These are phyloP conservation scores for Diplodia seriata DNA, from an alignment of 2,329 filamentous ascomycete species.

Conservation along the genomic window DNA sequence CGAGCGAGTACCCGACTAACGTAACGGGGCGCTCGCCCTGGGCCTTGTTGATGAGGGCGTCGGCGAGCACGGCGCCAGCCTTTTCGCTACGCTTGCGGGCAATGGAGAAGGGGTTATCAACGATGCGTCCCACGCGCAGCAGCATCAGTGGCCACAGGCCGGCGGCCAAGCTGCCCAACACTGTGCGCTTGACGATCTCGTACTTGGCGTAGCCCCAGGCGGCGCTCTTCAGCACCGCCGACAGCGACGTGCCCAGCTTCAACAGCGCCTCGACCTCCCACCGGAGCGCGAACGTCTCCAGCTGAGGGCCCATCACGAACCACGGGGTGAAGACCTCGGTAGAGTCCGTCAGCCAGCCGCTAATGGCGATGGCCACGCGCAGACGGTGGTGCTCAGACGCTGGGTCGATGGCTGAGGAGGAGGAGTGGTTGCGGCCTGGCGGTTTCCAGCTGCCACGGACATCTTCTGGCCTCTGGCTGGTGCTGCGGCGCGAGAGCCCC, in stretches of 20 bases:
- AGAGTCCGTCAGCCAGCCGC: slow-evolving; percentile 78
- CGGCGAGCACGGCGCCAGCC: slow-evolving; percentile 78
- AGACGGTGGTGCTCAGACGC: slow-evolving; percentile 49
- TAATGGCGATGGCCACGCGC: slow-evolving; percentile 81
- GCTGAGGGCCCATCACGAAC: slow-evolving; percentile 73
- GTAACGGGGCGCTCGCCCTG: slow-evolving; percentile 84
- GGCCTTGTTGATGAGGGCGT: slow-evolving; percentile 80
- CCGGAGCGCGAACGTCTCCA: slow-evolving; percentile 81
- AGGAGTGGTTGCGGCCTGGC: not conserved
- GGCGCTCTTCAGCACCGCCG: slow-evolving; percentile 76
- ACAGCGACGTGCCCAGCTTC: slow-evolving; percentile 79
- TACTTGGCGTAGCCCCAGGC: slow-evolving; percentile 80
- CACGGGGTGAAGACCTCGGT: slow-evolving; percentile 79
- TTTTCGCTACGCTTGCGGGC: slow-evolving; percentile 80
- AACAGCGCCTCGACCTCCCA: slow-evolving; percentile 82
- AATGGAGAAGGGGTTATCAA: slow-evolving; percentile 84
- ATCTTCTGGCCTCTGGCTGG: slow-evolving; percentile 43
- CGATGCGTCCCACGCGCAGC: slow-evolving; percentile 59
- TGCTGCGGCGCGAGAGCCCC: slow-evolving; percentile 11
- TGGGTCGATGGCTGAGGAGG: slow-evolving; percentile 40
- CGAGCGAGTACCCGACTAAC: slow-evolving; percentile 81
- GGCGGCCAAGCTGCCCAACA: slow-evolving; percentile 56
- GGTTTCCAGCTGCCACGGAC: slow-evolving; percentile 44
- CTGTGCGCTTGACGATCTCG: slow-evolving; percentile 72
- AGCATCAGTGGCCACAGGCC: slow-evolving; percentile 58